Percentiles rank a stretch among this genome's conserved stretches.
Evolutionary conservation across 2,329 filamentous ascomycete genomes (phyloP).

Genomic region (Aspergillus sp.): DNA sequence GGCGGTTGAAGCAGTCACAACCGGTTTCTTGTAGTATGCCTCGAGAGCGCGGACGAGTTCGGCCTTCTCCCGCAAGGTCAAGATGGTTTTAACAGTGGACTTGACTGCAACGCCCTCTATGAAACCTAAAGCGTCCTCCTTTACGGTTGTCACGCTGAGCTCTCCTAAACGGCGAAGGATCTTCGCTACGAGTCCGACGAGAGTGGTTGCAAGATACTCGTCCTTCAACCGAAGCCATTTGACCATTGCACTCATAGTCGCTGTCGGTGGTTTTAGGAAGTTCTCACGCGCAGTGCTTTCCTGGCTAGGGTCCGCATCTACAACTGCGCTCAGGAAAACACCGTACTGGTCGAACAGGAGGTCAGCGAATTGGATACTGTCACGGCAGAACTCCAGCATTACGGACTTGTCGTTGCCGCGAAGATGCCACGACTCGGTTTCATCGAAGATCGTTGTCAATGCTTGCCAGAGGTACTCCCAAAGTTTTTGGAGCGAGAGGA

Average conservation of each 20-base stretch:
- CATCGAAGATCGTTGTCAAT: constrained; percentile 74
- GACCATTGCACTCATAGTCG: constrained; percentile 66
- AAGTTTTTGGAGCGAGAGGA: constrained; percentile 67
- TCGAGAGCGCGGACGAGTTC: constrained; percentile 68
- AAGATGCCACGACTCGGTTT: constrained; percentile 80
- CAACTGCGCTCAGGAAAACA: constrained; percentile 71
- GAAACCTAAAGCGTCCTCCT: constrained; percentile 61
- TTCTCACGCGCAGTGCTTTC: constrained; percentile 45
- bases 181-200: constrained; percentile 79
- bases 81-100: constrained; percentile 69
- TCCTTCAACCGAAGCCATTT: constrained; percentile 91
- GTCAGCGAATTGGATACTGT: constrained; percentile 92
- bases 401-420: constrained; percentile 64
- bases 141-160: constrained; percentile 66
- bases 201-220: constrained; percentile 75
- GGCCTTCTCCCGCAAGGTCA: constrained; percentile 78
- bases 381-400: constrained; percentile 91
- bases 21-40: constrained; percentile 45
- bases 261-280: constrained; percentile 63
- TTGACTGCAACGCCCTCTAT: constrained; percentile 53
- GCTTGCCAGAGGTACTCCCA: constrained; percentile 84
- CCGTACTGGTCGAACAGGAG: constrained; percentile 79
- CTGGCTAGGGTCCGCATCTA: constrained; percentile 41
- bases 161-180: constrained; percentile 78
- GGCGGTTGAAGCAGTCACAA: constrained; percentile 41